These are phyloP conservation scores for Canariomyces notabilis DNA, from an alignment of 2,329 filamentous ascomycete species.

Conservation along the genomic window DNA sequence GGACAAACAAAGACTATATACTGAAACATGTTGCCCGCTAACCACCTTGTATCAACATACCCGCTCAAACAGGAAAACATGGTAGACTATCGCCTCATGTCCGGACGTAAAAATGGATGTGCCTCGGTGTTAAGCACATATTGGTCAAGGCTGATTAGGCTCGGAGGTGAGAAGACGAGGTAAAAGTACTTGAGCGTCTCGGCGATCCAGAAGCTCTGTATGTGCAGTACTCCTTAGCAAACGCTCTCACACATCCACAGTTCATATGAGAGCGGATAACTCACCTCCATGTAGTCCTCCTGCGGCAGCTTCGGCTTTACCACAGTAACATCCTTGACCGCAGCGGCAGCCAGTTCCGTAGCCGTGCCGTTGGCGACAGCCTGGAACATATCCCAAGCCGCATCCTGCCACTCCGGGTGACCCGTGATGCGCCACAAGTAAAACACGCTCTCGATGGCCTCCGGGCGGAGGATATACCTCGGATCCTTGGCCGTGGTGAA, in stretches of 20 bases:
- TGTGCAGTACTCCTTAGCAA: background rate
- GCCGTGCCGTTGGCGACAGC: conserved; percentile 40
- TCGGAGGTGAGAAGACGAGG: conserved; percentile 60
- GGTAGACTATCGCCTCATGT: too few species aligned
- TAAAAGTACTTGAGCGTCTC: conserved; percentile 76
- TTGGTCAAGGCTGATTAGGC: conserved; percentile 60
- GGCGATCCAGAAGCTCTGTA: conserved; percentile 60
- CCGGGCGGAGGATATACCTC: conserved; percentile 42
- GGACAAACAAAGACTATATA: too few species aligned
- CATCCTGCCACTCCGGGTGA: conserved; percentile 41
- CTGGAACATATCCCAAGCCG: conserved; percentile 50
- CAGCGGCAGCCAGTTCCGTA: conserved; percentile 41
- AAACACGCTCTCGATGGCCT: conserved; percentile 38
- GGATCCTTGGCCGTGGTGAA: conserved; percentile 54
- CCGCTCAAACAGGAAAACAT: too few species aligned
- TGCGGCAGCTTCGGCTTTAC: conserved; percentile 26
- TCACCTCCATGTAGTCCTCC: conserved; percentile 37
- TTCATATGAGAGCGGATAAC: conserved; percentile 33
- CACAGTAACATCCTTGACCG: conserved; percentile 45
- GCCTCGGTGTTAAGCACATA: conserved; percentile 59
- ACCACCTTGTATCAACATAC: too few species aligned
- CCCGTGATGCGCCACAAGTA: conserved; percentile 49
- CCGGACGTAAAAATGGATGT: conserved; percentile 46
- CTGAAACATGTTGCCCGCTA: too few species aligned
- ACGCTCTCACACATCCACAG: conserved; percentile 24